A percentile compares a stretch with the other conserved stretches of the same genome.
phyloP scores from a whole-genome alignment of 495 filamentous ascomycete species.

The Penicillium lividum region DNA sequence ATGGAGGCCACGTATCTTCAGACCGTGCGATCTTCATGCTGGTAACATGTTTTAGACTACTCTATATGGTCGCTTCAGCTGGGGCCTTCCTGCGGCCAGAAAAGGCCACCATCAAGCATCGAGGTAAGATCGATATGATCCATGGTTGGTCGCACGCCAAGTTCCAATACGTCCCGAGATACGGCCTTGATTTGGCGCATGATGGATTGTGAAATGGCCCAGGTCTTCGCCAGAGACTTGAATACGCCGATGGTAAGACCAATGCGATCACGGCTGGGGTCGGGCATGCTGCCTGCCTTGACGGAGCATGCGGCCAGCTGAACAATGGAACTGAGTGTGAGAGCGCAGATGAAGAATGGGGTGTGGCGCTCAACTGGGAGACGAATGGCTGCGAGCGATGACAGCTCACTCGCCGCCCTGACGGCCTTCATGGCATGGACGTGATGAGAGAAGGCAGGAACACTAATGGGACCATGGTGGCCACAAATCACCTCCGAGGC shows the following conservation, averaged over 20 bases:
- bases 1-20: not conserved
- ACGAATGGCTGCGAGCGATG: conserved; percentile 74
- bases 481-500: conserved; percentile 52
- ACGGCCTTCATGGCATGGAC: conserved; percentile 79
- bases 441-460: conserved; percentile 55
- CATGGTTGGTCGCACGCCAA: conserved; percentile 45
- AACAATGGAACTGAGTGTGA: conserved; percentile 61
- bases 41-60: not conserved
- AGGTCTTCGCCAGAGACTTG: conserved; percentile 69
- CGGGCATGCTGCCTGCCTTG: conserved; percentile 67
- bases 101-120: conserved; percentile 41
- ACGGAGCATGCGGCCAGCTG: conserved; percentile 67
- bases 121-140: conserved; percentile 44
- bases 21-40: not conserved
- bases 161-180: conserved; percentile 47
- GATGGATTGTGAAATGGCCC: conserved; percentile 74
- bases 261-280: conserved; percentile 71
- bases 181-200: conserved; percentile 68
- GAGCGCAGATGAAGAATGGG: conserved; percentile 84
- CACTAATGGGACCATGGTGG: conserved; percentile 45
- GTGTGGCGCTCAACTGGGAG: conserved; percentile 73
- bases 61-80: conserved; percentile 14
- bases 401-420: conserved; percentile 74
- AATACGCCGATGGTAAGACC: conserved; percentile 82
- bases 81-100: conserved; percentile 37